Evolutionary conservation across 2,329 filamentous ascomycete species (phyloP), one percentile per base, ranked within the genome.

Genomic region (Talaromyces islandicus): DNA sequence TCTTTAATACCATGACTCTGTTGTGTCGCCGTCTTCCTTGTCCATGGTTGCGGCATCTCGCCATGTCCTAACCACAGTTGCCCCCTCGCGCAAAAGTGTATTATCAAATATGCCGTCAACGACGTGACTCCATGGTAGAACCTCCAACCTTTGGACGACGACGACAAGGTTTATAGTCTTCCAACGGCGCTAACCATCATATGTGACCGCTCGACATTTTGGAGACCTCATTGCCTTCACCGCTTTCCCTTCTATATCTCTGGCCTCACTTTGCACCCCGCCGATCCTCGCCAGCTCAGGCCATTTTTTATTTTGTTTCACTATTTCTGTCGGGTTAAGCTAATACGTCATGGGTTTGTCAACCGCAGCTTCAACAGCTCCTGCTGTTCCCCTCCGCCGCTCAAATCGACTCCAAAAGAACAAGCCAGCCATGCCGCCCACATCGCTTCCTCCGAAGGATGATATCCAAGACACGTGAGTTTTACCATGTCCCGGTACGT

Each of bases 401-500:
- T 64, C 58, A 27, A 52, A 32, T n/a, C 59, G 60, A 51, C 52
- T 58, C 21, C 55, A 35, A 58, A 52, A 54, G 51, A 35, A 25
- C n/a, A 43, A 25, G 52, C 19, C 54, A 27, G 68, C 53, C 52
- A 77, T 77, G 73, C 67, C 74, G 43, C 70, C 71, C 58, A 57
- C 70, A 35, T 74, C 74, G 67, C 72, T 75, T n/a, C 73, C 81
- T 61, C 78, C 80, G 65, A 83, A 82, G 74, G 83, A 85, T 71
- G 82, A 85, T 71, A 75, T 87, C 38, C 78, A 81, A 54, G 83
- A 83, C 73, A 88, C 85, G 84, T 86, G 74, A 77, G 84, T 81
- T 30, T 43, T 38, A 25, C 19, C 25, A 57, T 50, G 11, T 6
- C 46, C 51, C 11, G 25, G 29, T 9, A 56, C 54, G 10, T 43